Evolutionary conservation across 2,329 filamentous ascomycete species (phyloP).

Genomic region (Trichoderma koningiopsis): DNA sequence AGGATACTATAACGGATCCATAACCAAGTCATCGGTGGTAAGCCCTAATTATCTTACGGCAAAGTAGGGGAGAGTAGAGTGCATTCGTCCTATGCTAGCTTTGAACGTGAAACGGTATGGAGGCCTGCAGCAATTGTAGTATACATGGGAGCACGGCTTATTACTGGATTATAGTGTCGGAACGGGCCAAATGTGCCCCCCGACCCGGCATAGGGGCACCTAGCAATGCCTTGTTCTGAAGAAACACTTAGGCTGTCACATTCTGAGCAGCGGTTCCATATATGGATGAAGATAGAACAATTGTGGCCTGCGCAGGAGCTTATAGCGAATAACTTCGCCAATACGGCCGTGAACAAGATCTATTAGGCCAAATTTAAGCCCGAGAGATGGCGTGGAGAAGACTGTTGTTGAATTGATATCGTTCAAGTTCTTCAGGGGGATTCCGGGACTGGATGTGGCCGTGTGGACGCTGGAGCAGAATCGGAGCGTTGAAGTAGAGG

Average conservation of each 20-base stretch:
- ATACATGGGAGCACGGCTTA: not conserved
- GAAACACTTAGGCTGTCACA: too few species aligned
- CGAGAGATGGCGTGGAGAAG: conserved; percentile 24
- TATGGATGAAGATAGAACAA: not conserved
- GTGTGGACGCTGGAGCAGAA: too few species aligned
- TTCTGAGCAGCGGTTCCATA: not conserved
- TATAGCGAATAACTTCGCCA: not conserved
- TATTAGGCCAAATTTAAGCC: not conserved
- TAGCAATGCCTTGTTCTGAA: too few species aligned
- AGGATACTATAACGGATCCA: not conserved
- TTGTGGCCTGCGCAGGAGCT: not conserved
- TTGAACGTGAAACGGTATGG: not conserved
- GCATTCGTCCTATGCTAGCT: not conserved
- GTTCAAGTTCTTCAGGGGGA: too few species aligned
- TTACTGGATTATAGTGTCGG: not conserved
- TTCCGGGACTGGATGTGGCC: too few species aligned
- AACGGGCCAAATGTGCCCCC: not conserved
- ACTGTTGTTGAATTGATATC: too few species aligned
- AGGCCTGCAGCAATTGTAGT: not conserved
- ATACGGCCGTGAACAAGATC: conserved; percentile 1
- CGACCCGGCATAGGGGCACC: not conserved
- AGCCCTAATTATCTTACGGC: not conserved
- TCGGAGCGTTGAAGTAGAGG: too few species aligned
- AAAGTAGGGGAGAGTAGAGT: not conserved
- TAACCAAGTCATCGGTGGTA: not conserved